phyloP scores from a whole-genome alignment of 345 rosid species.

The Fremontodendron californicum region DNA sequence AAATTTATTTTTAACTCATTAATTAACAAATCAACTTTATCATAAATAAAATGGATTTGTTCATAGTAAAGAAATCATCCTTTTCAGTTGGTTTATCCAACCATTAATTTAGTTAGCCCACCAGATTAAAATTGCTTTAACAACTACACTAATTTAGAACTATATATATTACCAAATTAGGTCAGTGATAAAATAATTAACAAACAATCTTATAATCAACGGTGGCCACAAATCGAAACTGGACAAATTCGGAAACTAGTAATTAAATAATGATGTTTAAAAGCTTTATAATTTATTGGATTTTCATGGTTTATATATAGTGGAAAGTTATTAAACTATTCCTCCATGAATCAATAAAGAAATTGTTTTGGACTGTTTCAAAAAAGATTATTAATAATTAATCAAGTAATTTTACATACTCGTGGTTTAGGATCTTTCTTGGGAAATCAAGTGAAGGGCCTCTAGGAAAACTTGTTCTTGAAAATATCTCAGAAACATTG shows the following conservation, averaged over 20 bases:
- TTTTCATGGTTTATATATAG: slow-evolving; percentile 14
- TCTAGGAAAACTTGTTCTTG: slow-evolving; percentile 60
- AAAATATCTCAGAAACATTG: slow-evolving; percentile 52
- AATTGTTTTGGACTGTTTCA: slow-evolving; percentile 18
- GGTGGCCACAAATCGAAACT: slow-evolving; percentile 13
- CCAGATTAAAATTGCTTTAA: not conserved
- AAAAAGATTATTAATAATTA: not conserved
- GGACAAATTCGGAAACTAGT: slow-evolving; percentile 20
- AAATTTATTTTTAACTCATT: too few species aligned
- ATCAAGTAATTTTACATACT: slow-evolving; percentile 42
- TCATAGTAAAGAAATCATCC: not conserved
- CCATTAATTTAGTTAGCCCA: slow-evolving; percentile 8
- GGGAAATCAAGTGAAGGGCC: slow-evolving; percentile 54
- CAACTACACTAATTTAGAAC: not conserved
- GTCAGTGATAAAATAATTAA: not conserved
- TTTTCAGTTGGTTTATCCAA: too few species aligned
- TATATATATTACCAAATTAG: not conserved
- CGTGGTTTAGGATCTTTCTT: slow-evolving; percentile 61
- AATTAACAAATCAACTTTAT: slow-evolving; percentile 24
- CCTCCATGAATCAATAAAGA: not conserved
- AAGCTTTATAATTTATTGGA: not conserved
- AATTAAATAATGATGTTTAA: slow-evolving; percentile 8
- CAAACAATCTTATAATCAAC: not conserved
- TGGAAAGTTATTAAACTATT: not conserved
- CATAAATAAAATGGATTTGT: not conserved